phyloP scores from a whole-genome alignment of 768 basidiomycete genomes.

The Daedaleopsis sinensis region DNA sequence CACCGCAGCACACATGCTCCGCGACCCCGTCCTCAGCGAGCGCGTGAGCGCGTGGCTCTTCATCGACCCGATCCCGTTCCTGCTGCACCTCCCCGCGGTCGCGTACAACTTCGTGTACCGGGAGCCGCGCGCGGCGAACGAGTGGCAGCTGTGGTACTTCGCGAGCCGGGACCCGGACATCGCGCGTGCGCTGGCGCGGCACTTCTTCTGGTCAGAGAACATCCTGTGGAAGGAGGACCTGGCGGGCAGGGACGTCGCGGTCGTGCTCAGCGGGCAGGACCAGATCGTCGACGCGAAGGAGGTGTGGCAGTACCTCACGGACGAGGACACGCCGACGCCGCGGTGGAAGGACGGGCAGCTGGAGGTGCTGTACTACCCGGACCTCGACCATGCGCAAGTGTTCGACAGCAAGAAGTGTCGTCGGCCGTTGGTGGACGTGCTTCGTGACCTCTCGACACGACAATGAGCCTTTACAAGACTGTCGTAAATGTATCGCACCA shows the following conservation, averaged over 20 bases:
- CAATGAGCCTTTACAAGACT: too few relatives aligned
- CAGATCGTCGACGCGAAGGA: slow-evolving; percentile 45
- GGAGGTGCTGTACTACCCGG: slow-evolving; percentile 43
- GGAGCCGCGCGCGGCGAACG: slow-evolving; percentile 47
- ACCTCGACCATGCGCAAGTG: slow-evolving; percentile 46
- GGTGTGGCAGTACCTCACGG: slow-evolving; percentile 45
- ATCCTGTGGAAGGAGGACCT: slow-evolving; percentile 64
- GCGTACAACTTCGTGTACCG: slow-evolving; percentile 72
- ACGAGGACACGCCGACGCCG: slow-evolving; percentile 19
- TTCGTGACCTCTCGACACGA: too few relatives aligned
- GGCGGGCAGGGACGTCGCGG: slow-evolving; percentile 30
- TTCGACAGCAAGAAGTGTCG: slow-evolving; percentile 36
- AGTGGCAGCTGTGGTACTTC: slow-evolving; percentile 74
- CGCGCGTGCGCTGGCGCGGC: slow-evolving; percentile 56
- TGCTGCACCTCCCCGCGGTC: slow-evolving; percentile 63
- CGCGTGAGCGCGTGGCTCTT: slow-evolving; percentile 51
- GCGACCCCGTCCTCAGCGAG: slow-evolving; percentile 31
- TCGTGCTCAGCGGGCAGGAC: slow-evolving; percentile 43
- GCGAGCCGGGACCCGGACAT: slow-evolving; percentile 65
- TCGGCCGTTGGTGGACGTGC: slow-evolving; percentile 29
- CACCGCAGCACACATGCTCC: slow-evolving; percentile 56
- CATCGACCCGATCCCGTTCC: slow-evolving; percentile 67
- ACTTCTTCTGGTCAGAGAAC: slow-evolving; percentile 71
- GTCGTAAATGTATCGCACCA: too few relatives aligned
- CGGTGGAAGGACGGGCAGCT: slow-evolving; percentile 36